Evolutionary conservation across 345 rosid genomes (phyloP), one percentile per base, ranked within the genome.

Genomic region (Salix koriyanagi): DNA sequence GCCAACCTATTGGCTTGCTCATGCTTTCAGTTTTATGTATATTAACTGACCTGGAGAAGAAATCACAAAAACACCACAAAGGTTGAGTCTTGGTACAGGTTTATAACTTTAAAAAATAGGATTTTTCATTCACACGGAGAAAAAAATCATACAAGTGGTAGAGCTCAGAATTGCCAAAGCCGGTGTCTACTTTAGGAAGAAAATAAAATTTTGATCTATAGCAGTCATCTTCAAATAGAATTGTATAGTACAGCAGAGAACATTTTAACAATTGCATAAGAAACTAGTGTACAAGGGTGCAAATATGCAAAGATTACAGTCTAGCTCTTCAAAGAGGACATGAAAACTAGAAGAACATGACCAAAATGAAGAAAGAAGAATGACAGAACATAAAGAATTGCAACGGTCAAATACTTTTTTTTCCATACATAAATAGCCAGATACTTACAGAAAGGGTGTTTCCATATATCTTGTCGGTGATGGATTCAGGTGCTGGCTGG

Each of bases 391-490:
- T 7, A 36, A 71, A 36, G 64, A 66, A 54, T 50, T 37, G 66
- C 25, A 80, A 48, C 34, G 1, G 3, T 1, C 23, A n/a, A 11
- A 56, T 8, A 56, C 62, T 8, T n/a, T 12, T 56, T 56, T 56
- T 56, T 34, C 37, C 25, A 56, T 56, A n/a, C 10, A n/a, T 23
- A 30, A 25, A 48, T 11, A 76, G 25, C 61, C 23, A 80, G 61
- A 80, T 76, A 86, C 98, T 91, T 85, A 96, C 99, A 77, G 98
- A 91, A 64, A 96, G 97, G 0, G 97, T 93, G 83, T 93, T 93
- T 79, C 99, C 98, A 77, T 91, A 93, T 66, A 96, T 93, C 89
- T 93, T 93, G 90, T 92, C 96, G 3, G 97, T 90, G 83, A 93
- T 93, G 69, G 91, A 85, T 80, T 93, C 98, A 30, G 97, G 99